Evolutionary conservation across 2,329 filamentous ascomycete species (phyloP), one percentile per base, ranked within the genome.

Genomic region (Grosmannia huntii): DNA sequence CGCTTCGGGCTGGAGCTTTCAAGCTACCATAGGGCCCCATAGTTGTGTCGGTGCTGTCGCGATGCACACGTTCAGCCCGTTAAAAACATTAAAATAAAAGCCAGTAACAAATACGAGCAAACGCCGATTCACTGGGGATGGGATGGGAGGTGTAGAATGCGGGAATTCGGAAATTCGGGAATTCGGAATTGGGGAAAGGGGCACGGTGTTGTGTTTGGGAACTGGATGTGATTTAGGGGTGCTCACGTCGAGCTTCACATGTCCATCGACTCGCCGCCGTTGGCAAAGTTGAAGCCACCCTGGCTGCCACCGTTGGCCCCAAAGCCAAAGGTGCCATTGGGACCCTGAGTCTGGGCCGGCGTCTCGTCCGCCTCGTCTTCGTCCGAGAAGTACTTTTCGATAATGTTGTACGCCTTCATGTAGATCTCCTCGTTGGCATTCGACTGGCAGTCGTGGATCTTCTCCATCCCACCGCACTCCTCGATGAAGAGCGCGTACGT

Each of bases 321-420:
- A 73, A 97, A 87, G 67, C 91, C 83, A 72, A 92, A 94, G 59
- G 84, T 84, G 60, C 86, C 86, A 67, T 88, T 88, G 48, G 78
- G 72, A 52, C 82, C 83, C 66, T 86, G 83, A 28, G 77, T 71
- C 69, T 90, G 86, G 61, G 88, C 86, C 72, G 90, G 82, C 50
- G 76, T 77, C 67, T 95, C 89, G 62, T 90, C 89, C 67, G 91
- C 90, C 70, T 95, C 94, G 58, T 97, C 94, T 65, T 99, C 94
- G 68, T 99, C 94, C 0, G 91, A 96, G 78, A 99, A 99, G 82
- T 99, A 99, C 79, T 96, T 96, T 81, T 99, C 94, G 65, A 99
- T 99, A 75, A 99, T 99, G 82, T 95, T 97, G 82, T 97, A 99
- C 0, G 94, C 94, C 84, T 99, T 99, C 92, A 99, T 97, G 81